Base-by-base conservation (phyloP, 2,329 filamentous ascomycete genomes). In the Curvularia verruculosa region DNA sequence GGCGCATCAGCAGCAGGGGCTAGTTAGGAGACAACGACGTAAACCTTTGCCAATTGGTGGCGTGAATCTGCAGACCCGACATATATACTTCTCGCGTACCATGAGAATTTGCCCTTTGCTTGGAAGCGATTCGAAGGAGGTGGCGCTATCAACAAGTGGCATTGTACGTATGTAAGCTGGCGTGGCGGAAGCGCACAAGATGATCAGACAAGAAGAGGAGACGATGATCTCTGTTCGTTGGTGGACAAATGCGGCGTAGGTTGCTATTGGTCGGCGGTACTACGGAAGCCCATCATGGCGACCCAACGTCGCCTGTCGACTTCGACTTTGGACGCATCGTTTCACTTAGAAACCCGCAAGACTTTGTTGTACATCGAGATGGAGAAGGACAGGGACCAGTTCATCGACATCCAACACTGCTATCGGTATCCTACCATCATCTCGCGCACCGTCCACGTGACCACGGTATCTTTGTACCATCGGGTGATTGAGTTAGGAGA, bases 231-330 rank as follows among this genome's bases (percentile, higher is more conserved):
- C 39, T 8, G 31, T 24, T 37, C 31, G 31, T 37, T 19, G 19
- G 46, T 23, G 31, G 21, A 26, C 23, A 37, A 49, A 45, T 26
- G n/a, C 43, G 24, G 5, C 28, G 28, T 45, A 21, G n/a, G 26
- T 45, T 21, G 43, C 18, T 3, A 52, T 56, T 56, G 54, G 54
- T 36, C 51, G 48, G 54, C 49, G 9, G 26, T 36, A 52, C 43
- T 41, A 18, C 29, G 54, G 49, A 37, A 24, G 49, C 43, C 24
- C 26, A 26, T 43, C 26, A 41, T 34, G 24, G 21, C 44, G 43
- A 29, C 50, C 23, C 41, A 41, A 52, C 41, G 41, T 46, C 53
- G 36, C 41, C 28, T 23, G 39, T 44, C 43, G 19, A 56, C 54
- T 48, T 26, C 10, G 21, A 24, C 45, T 48, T 19, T 19, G 7